These are phyloP conservation scores for Rhizopogon salebrosus DNA, from an alignment of 768 basidiomycete genomes.

Conservation along the genomic window DNA sequence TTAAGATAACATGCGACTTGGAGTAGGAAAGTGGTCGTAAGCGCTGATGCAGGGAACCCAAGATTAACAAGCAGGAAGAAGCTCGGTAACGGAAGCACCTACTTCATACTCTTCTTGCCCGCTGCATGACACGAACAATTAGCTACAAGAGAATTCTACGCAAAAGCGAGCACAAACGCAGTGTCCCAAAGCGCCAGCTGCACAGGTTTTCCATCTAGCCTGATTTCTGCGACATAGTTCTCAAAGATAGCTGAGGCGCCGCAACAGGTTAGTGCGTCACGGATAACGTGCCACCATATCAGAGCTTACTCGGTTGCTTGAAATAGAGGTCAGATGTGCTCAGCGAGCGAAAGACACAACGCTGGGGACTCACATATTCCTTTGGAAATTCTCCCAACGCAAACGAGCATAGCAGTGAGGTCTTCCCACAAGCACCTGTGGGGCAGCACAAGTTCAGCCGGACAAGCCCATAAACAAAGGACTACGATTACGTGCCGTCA, in stretches of 20 bases:
- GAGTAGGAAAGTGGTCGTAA: constrained; percentile 96
- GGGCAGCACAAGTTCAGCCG: constrained; percentile 11
- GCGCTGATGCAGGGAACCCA: constrained; percentile 43
- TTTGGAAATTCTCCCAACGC: constrained; percentile 92
- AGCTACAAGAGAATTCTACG: not conserved
- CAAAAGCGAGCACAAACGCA: constrained; percentile 58
- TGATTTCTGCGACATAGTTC: constrained; percentile 98
- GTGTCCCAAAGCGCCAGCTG: constrained; percentile 99
- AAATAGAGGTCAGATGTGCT: constrained; percentile 3
- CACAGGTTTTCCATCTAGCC: constrained; percentile 95
- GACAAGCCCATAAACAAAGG: constrained; percentile 5
- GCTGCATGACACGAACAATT: constrained; percentile 36
- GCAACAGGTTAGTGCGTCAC: not conserved
- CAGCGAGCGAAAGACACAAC: constrained; percentile 4
- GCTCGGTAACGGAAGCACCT: not conserved
- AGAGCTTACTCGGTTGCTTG: constrained; percentile 44
- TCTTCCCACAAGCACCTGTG: constrained; percentile 93
- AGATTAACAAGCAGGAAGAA: constrained; percentile 1
- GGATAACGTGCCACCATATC: not conserved
- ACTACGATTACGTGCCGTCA: constrained; percentile 60
- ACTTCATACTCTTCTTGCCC: constrained; percentile 99
- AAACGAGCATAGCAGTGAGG: constrained; percentile 85
- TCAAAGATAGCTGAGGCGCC: constrained; percentile 84
- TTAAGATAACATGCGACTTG: constrained; percentile 97
- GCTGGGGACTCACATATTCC: constrained; percentile 72